phyloP scores from a whole-genome alignment of 2,329 filamentous ascomycete species.

The Pseudogymnoascus sp. region DNA sequence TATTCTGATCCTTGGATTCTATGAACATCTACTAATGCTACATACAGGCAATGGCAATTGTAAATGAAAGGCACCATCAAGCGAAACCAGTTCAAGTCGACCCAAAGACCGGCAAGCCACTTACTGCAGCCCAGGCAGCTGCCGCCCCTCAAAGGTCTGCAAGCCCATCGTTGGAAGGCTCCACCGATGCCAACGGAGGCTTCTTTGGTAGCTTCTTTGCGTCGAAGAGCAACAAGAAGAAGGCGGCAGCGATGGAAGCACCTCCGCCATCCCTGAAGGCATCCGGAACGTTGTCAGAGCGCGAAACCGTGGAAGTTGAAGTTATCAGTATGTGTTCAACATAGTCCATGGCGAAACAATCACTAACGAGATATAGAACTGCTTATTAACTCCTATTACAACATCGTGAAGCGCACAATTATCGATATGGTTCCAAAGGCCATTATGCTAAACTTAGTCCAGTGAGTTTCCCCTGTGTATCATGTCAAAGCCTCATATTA shows the following conservation, averaged over 20 bases:
- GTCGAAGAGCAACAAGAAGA: conserved; percentile 98
- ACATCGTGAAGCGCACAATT: conserved; percentile 96
- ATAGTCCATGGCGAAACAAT: neutral
- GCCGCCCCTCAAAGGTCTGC: conserved; percentile 56
- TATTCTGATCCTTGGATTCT: neutral
- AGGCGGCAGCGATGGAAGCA: conserved; percentile 98
- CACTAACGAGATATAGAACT: conserved; percentile 55
- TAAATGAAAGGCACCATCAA: conserved; percentile 82
- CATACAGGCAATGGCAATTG: conserved; percentile 80
- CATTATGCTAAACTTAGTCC: conserved; percentile 93
- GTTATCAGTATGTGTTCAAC: conserved; percentile 71
- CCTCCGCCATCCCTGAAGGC: conserved; percentile 90
- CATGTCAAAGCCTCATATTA: neutral
- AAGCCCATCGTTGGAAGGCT: conserved; percentile 59
- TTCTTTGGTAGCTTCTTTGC: conserved; percentile 99
- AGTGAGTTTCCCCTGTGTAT: conserved; percentile 50
- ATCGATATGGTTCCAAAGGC: conserved; percentile 99
- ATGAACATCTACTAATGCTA: conserved; percentile 20
- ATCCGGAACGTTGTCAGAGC: conserved; percentile 85
- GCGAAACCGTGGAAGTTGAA: conserved; percentile 92
- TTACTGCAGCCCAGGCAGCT: conserved; percentile 51
- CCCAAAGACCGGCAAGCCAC: conserved; percentile 94
- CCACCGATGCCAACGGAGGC: conserved; percentile 55
- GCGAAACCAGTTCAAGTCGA: conserved; percentile 88
- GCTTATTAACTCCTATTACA: conserved; percentile 93